Conservation (phyloP, 768 basidiomycete genomes). For the Russula dissimulans region DNA sequence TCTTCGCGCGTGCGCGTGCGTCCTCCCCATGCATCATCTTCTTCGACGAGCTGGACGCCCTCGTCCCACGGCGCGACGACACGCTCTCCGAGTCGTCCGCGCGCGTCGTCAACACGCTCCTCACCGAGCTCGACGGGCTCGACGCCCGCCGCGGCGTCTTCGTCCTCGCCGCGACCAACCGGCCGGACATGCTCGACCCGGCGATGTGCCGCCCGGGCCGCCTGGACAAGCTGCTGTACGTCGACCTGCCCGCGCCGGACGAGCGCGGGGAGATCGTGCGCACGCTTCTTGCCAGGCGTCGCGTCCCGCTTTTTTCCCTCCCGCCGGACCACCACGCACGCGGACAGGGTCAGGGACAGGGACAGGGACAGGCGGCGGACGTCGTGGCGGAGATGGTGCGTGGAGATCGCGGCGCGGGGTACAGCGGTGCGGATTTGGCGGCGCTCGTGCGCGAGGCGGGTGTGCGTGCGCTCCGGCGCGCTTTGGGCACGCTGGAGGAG, state of each 20-base stretch:
- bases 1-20: slow-evolving; percentile 88
- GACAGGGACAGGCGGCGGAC: no score
- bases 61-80: slow-evolving; percentile 86
- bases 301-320: slow-evolving; percentile 65
- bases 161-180: slow-evolving; percentile 90
- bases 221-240: slow-evolving; percentile 88
- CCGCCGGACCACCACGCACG: no score
- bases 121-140: slow-evolving; percentile 90
- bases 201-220: slow-evolving; percentile 97
- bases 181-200: slow-evolving; percentile 96
- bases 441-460: slow-evolving; percentile 85
- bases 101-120: slow-evolving; percentile 86
- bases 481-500: slow-evolving; percentile 56
- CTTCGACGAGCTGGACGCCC: slow-evolving; percentile 90
- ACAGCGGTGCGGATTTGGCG: slow-evolving; percentile 87
- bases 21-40: slow-evolving; percentile 93
- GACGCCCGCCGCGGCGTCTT: slow-evolving; percentile 81
- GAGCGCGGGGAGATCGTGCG: slow-evolving; percentile 82
- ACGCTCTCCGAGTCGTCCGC: slow-evolving; percentile 84
- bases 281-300: slow-evolving; percentile 47
- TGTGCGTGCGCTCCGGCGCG: slow-evolving; percentile 66
- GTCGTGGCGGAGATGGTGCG: slow-evolving; percentile 37
- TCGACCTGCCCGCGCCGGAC: slow-evolving; percentile 65
- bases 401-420: slow-evolving; percentile 64
- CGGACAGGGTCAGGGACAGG: no score